Evolutionary conservation across 805 yeast species (phyloP).

Genomic region (Yarrowia hollandica): DNA sequence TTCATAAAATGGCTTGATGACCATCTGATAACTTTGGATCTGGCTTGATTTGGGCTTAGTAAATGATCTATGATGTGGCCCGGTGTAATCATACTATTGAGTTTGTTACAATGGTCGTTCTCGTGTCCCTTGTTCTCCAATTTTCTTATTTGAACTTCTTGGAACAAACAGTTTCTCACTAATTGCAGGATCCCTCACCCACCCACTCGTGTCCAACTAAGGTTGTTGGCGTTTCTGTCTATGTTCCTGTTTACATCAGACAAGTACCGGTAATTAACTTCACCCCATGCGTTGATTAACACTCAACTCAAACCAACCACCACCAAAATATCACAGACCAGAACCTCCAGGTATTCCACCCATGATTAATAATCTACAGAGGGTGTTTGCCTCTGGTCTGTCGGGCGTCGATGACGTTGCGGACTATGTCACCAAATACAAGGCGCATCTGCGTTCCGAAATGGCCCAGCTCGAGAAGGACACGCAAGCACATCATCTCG

Average conservation of each 20-base stretch:
- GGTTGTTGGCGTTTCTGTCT: background rate
- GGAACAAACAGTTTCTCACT: too few relatives aligned
- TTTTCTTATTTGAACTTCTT: too few relatives aligned
- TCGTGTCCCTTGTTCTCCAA: too few relatives aligned
- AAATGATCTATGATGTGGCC: too few relatives aligned
- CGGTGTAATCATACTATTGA: too few relatives aligned
- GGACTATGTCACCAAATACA: constrained; percentile 53
- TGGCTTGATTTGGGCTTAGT: too few relatives aligned
- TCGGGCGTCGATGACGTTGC: constrained; percentile 53
- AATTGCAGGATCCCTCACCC: too few relatives aligned
- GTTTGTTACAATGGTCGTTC: too few relatives aligned
- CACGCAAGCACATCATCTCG: constrained; percentile 33
- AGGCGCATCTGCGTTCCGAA: constrained; percentile 47
- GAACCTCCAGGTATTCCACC: background rate
- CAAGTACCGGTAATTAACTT: background rate
- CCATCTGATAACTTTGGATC: too few relatives aligned
- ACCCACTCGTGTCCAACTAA: background rate
- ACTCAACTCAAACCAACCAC: background rate
- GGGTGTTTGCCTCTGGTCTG: constrained; percentile 41
- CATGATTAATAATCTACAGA: constrained; percentile 22
- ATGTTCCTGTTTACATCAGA: background rate
- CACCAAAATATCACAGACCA: background rate
- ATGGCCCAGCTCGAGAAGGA: constrained; percentile 41
- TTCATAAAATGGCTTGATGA: too few relatives aligned
- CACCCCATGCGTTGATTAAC: background rate